Conservation (phyloP, 1,284 basidiomycete genomes). For the Tausonia pullulans region DNA sequence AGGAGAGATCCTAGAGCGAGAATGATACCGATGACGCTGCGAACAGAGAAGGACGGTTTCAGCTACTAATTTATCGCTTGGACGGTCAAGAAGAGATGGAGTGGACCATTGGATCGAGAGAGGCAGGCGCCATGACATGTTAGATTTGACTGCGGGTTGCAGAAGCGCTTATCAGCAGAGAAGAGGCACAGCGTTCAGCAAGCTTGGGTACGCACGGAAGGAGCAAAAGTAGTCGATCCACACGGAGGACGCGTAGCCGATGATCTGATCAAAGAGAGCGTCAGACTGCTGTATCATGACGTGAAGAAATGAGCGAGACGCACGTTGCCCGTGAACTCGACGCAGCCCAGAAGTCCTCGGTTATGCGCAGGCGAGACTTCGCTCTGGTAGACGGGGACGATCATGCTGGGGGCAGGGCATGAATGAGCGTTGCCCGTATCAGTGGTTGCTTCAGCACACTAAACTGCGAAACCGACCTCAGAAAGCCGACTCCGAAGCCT, state of each 20-base stretch:
- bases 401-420: conserved; percentile 48
- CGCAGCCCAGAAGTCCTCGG: conserved; percentile 81
- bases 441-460: neutral
- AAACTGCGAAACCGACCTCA: conserved; percentile 52
- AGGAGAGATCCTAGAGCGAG: conserved; percentile 71
- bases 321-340: conserved; percentile 84
- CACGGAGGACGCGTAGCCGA: conserved; percentile 93
- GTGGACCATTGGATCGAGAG: conserved; percentile 48
- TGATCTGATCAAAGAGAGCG: conserved; percentile 40
- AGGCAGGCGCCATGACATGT: conserved; percentile 72
- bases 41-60: conserved; percentile 30
- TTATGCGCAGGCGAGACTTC: conserved; percentile 93
- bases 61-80: conserved; percentile 16
- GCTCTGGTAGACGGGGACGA: conserved; percentile 95
- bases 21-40: conserved; percentile 61
- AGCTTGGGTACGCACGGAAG: conserved; percentile 36
- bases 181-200: conserved; percentile 18
- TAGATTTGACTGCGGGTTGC: conserved; percentile 44
- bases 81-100: conserved; percentile 23
- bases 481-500: conserved; percentile 85
- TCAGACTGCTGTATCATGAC: neutral
- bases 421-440: neutral
- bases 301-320: neutral
- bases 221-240: conserved; percentile 95
- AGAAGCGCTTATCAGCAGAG: neutral